Base-by-base conservation (phyloP, 2,329 filamentous ascomycete genomes). In the Pseudogymnoascus sp. region DNA sequence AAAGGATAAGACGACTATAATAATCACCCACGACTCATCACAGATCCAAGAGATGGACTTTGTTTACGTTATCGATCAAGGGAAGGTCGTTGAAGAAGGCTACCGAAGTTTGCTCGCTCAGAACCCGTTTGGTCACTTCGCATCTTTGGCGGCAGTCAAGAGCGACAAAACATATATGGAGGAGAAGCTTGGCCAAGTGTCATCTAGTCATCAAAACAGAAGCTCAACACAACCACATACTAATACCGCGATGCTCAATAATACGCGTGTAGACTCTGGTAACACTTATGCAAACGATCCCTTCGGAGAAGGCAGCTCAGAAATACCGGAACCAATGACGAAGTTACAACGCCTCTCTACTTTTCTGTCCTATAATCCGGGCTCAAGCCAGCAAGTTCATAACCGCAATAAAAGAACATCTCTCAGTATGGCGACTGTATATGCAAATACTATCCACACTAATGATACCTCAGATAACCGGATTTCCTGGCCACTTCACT, bases 21-120 rank as follows among this genome's bases (percentile, higher is more conserved):
- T 97, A 67, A 93, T 97, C 68, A 97, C 94, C 0, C 93, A 97
- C 70, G 91, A 97, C 66, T 82, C 94, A 33, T 82, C 84, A 0
- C 89, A 93, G 67, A 93, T 97, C 8, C 73, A 76, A 4, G 76
- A 84, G 0, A 73, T 85, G 0, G 92, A 97, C 66, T 92, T 88
- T 65, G 82, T 95, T 0, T 96, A 92, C 67, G 82, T 96, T 9
- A 77, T 97, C 71, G 87, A 93, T 33, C 75, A 85, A 9, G 88
- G 90, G 0, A 72, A 71, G 0, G 77, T 96, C 0, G 81, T 88
- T 0, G 84, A 92, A 68, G 79, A 89, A 67, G 93, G 92, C 0
- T 82, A 84, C 64, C 81, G 84, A 23, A 77, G 76, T 45, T 77
- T 83, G 1, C 72, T 93, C 4, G 79, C 80, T 22, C 71, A 72